Percentiles rank a stretch among this genome's conserved stretches.
phyloP scores from a whole-genome alignment of 2,329 filamentous ascomycete species.

The Tolypocladium endophyticum region DNA sequence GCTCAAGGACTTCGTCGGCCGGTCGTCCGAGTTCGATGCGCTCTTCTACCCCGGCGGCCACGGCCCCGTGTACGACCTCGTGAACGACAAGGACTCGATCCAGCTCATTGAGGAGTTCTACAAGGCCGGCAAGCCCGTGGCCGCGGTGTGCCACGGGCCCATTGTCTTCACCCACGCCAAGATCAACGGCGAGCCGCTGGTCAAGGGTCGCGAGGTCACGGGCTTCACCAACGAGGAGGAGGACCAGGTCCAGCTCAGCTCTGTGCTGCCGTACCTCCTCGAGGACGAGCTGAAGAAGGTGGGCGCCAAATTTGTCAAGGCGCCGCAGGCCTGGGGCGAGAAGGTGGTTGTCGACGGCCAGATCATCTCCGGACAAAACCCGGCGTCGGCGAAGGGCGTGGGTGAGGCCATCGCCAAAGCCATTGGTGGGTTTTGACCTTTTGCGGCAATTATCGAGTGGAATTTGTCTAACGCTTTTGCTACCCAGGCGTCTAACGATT shows the following conservation, averaged over 20 bases:
- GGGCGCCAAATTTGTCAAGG: conserved; percentile 47
- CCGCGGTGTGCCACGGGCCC: conserved; percentile 61
- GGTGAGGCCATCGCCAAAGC: conserved; percentile 40
- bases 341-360: conserved; percentile 40
- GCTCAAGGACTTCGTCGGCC: conserved; percentile 44
- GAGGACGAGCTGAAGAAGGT: conserved; percentile 42
- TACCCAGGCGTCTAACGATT: background rate
- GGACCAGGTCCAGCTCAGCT: conserved; percentile 32
- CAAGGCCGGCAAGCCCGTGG: conserved; percentile 48
- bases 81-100: conserved; percentile 43
- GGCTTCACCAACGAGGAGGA: conserved; percentile 53
- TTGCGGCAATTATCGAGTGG: too few relatives aligned
- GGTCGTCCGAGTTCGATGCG: conserved; percentile 51
- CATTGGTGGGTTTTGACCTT: conserved; percentile 15
- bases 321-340: conserved; percentile 35
- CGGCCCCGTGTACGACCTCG: conserved; percentile 59
- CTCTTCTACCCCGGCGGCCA: conserved; percentile 48
- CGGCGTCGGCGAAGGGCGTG: conserved; percentile 38
- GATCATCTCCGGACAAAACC: conserved; percentile 49
- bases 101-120: conserved; percentile 53
- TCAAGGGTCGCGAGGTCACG: conserved; percentile 47
- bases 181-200: conserved; percentile 39
- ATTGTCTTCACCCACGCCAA: conserved; percentile 50
- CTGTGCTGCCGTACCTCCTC: conserved; percentile 47
- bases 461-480: background rate